Evolutionary conservation across 768 basidiomycete genomes (phyloP).

Genomic region (Pleurotus eryngii): DNA sequence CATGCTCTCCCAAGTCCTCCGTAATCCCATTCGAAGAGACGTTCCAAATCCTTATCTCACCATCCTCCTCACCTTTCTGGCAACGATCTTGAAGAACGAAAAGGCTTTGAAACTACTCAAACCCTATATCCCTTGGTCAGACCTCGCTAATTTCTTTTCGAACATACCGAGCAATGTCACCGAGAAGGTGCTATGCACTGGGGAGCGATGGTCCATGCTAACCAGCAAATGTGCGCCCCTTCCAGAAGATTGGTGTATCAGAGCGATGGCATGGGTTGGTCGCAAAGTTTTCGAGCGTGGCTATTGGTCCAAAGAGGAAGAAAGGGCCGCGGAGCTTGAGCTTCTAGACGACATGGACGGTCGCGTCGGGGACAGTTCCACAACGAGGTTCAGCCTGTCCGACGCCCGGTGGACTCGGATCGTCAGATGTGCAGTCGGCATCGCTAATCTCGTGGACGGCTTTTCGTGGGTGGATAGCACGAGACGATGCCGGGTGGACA

Average conservation of each 20-base stretch:
- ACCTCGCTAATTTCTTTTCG: conserved; percentile 63
- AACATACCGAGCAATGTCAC: conserved; percentile 49
- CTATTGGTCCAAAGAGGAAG: conserved; percentile 82
- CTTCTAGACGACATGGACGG: conserved; percentile 76
- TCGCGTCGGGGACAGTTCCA: conserved; percentile 75
- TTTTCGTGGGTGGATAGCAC: conserved; percentile 63
- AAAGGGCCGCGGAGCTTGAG: conserved; percentile 69
- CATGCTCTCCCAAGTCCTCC: conserved; percentile 71
- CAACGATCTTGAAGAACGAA: conserved; percentile 66
- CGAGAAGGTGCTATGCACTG: conserved; percentile 8
- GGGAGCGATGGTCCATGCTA: conserved; percentile 62
- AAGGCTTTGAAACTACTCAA: conserved; percentile 63
- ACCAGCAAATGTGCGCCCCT: conserved; percentile 70
- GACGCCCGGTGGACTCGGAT: conserved; percentile 70
- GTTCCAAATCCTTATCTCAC: conserved; percentile 85
- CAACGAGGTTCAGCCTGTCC: conserved; percentile 35
- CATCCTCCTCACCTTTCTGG: conserved; percentile 83
- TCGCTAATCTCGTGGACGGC: conserved; percentile 72
- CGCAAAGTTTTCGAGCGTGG: conserved; percentile 88
- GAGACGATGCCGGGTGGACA: conserved; percentile 61
- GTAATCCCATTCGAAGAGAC: conserved; percentile 52
- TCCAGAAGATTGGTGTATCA: conserved; percentile 91
- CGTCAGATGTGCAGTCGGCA: conserved; percentile 61
- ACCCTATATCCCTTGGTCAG: conserved; percentile 81
- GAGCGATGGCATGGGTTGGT: conserved; percentile 97